Conservation (phyloP, 1,284 basidiomycete genomes). For the Golubevia sp. region DNA sequence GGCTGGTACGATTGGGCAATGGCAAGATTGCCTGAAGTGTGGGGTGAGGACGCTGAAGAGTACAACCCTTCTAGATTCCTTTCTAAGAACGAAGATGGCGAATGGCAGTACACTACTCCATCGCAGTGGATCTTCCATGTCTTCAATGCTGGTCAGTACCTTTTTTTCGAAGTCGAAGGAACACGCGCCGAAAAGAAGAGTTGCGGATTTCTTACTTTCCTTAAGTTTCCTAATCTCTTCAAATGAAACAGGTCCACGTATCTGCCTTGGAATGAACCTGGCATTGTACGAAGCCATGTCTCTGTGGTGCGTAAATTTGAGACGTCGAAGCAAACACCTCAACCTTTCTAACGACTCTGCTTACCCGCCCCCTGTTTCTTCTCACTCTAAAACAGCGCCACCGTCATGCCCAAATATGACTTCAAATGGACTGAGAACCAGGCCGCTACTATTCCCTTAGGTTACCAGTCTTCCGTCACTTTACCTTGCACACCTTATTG, state of each 20-base stretch:
- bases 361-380: neutral
- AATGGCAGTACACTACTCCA: constrained; percentile 11
- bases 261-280: neutral
- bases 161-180: constrained; percentile 20
- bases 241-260: no score
- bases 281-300: neutral
- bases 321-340: neutral
- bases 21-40: constrained; percentile 36
- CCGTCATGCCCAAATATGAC: neutral
- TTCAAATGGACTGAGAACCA: neutral
- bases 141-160: constrained; percentile 42
- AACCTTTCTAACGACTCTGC: neutral
- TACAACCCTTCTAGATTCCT: constrained; percentile 42
- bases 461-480: neutral
- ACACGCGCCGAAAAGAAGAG: no score
- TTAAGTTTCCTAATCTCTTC: no score
- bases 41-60: constrained; percentile 36
- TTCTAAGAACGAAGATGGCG: constrained; percentile 17
- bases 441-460: neutral
- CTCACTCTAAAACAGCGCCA: neutral
- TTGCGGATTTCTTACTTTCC: no score
- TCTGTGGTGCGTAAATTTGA: neutral
- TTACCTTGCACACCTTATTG: no score
- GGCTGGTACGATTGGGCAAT: constrained; percentile 53
- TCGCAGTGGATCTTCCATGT: constrained; percentile 46